Evolutionary conservation across 1,139 yeast genomes (phyloP).

Genomic region (Sporopachydermia cereana): DNA sequence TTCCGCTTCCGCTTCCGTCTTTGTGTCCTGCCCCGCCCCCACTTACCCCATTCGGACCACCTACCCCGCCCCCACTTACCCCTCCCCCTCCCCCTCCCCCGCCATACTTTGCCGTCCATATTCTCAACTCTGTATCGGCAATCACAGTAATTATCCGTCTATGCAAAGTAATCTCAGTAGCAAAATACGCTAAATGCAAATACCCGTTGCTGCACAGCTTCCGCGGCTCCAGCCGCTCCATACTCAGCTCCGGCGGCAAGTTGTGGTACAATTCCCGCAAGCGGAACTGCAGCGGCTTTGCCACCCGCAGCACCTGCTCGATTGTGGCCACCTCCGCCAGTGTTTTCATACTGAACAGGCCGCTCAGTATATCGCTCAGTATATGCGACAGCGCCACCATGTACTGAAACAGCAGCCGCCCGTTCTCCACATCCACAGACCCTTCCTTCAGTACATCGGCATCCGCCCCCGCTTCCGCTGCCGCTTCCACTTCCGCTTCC

Average conservation of each 20-base stretch:
- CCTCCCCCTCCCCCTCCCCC: not conserved
- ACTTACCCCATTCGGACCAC: too few relatives aligned
- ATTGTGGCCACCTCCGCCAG: constrained; percentile 44
- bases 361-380: constrained; percentile 57
- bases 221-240: constrained; percentile 48
- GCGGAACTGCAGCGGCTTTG: constrained; percentile 76
- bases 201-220: constrained; percentile 61
- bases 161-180: constrained; percentile 76
- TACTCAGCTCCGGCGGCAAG: constrained; percentile 57
- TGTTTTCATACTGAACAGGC: constrained; percentile 60
- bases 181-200: constrained; percentile 73
- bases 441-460: constrained; percentile 34
- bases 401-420: constrained; percentile 57
- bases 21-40: not conserved
- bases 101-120: not conserved
- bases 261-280: constrained; percentile 79
- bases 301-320: constrained; percentile 54
- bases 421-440: constrained; percentile 59
- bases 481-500: constrained; percentile 35
- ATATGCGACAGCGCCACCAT: constrained; percentile 60
- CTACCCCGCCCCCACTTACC: not conserved
- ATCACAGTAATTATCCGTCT: constrained; percentile 51
- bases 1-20: not conserved
- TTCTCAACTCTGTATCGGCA: not conserved
- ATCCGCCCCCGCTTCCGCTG: too few relatives aligned